Evolutionary conservation across 2,329 filamentous ascomycete species (phyloP).

Genomic region (Diaporthe sp.): DNA sequence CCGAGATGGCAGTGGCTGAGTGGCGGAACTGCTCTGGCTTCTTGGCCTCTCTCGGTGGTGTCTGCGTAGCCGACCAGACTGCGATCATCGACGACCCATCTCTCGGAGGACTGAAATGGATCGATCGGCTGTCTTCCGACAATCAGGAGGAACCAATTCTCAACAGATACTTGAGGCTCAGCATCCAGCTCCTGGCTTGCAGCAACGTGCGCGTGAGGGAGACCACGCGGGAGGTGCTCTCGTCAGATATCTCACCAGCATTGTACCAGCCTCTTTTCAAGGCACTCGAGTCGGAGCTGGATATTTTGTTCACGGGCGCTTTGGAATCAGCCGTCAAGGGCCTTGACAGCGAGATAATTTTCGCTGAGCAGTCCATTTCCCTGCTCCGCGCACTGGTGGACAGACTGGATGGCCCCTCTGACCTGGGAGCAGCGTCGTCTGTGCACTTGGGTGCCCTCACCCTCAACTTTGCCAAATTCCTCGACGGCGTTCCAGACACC

Average conservation of each 20-base stretch:
- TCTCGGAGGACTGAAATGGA: constrained; percentile 71
- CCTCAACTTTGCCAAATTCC: constrained; percentile 75
- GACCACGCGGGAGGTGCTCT: constrained; percentile 75
- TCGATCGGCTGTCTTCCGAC: constrained; percentile 71
- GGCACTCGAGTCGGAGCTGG: constrained; percentile 74
- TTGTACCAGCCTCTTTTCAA: constrained; percentile 75
- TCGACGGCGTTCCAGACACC: constrained; percentile 70
- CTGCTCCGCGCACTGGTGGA: constrained; percentile 74
- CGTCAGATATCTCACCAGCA: constrained; percentile 72
- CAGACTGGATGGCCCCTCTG: constrained; percentile 72
- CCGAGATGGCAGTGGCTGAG: constrained; percentile 70
- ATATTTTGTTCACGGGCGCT: constrained; percentile 70
- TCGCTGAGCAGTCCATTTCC: constrained; percentile 76
- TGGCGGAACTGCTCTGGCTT: constrained; percentile 80
- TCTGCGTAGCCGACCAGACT: constrained; percentile 72
- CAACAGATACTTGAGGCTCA: constrained; percentile 70
- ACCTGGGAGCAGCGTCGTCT: constrained; percentile 71
- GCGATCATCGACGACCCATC: constrained; percentile 69
- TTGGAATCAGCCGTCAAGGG: constrained; percentile 64
- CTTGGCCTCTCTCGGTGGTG: constrained; percentile 74
- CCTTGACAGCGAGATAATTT: constrained; percentile 72
- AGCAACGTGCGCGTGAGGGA: constrained; percentile 74
- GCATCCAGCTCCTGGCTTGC: constrained; percentile 75
- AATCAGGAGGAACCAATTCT: constrained; percentile 72
- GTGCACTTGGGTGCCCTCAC: constrained; percentile 74